Evolutionary conservation across 345 rosid genomes (phyloP).

Genomic region (Brassica nigra): DNA sequence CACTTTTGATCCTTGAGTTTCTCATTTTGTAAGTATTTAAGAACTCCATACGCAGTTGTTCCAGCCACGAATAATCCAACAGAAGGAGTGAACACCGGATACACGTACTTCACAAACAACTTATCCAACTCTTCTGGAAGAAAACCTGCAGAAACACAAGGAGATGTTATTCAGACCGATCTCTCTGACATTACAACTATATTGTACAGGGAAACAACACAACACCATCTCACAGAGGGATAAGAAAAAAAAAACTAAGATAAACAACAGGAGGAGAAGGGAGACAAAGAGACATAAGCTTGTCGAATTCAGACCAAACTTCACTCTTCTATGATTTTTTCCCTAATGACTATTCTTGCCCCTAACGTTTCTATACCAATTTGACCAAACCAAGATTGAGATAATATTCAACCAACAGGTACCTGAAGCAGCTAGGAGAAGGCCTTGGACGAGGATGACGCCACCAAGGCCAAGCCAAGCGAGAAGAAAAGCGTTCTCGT

Average conservation of each 20-base stretch:
- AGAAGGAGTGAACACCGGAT: conserved; percentile 83
- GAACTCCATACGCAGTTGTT: conserved; percentile 60
- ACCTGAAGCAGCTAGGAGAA: conserved; percentile 85
- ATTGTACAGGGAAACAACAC: too few species aligned
- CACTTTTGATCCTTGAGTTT: conserved; percentile 58
- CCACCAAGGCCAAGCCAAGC: conserved; percentile 86
- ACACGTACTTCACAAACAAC: conserved; percentile 77
- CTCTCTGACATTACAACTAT: too few species aligned
- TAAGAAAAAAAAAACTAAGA: too few species aligned
- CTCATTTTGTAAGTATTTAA: conserved; percentile 84
- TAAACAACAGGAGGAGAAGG: too few species aligned
- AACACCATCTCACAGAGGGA: too few species aligned
- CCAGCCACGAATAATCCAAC: conserved; percentile 77
- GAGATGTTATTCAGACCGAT: conserved; percentile 14
- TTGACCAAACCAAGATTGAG: background rate
- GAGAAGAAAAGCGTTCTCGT: conserved; percentile 87
- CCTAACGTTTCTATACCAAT: background rate
- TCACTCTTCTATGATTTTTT: background rate
- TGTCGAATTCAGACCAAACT: background rate
- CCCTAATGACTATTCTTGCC: background rate
- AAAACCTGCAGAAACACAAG: conserved; percentile 62
- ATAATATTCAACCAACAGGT: background rate
- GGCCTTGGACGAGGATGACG: conserved; percentile 66
- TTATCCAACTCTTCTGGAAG: conserved; percentile 85
- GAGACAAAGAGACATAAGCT: background rate